These are phyloP conservation scores for Oryza meridionalis DNA, from an alignment of 176 grass and related monocot genomes.

Conservation along the genomic window DNA sequence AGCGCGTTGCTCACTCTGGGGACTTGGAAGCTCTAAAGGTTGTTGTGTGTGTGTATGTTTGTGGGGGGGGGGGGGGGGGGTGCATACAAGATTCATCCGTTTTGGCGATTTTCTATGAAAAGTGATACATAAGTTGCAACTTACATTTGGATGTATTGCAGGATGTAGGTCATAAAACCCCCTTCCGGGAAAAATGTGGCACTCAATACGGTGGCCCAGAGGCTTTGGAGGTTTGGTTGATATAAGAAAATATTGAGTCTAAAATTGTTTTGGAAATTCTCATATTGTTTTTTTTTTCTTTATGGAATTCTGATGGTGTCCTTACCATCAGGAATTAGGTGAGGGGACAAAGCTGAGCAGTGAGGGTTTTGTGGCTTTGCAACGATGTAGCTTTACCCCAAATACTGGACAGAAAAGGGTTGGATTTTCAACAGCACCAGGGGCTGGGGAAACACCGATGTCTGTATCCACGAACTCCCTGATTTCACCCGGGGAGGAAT, in stretches of 20 bases:
- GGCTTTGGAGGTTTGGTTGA: constrained; percentile 36
- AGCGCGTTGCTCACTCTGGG: constrained; percentile 25
- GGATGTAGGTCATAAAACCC: constrained; percentile 35
- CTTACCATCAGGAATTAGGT: constrained; percentile 46
- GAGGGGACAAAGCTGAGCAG: constrained; percentile 26
- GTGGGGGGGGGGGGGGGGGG: neutral
- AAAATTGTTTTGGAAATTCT: constrained; percentile 19
- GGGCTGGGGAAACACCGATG: constrained; percentile 70
- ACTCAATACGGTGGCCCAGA: constrained; percentile 22
- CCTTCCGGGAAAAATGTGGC: constrained; percentile 14
- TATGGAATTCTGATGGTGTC: constrained; percentile 17
- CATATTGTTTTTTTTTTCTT: neutral
- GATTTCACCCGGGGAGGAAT: constrained; percentile 89
- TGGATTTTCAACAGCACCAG: constrained; percentile 36
- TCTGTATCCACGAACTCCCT: constrained; percentile 59
- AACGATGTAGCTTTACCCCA: constrained; percentile 78
- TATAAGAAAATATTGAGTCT: neutral
- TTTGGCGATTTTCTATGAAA: neutral
- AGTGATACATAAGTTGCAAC: neutral
- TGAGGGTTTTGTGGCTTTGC: constrained; percentile 45
- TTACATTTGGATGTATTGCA: constrained; percentile 30
- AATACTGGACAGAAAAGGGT: constrained; percentile 50
- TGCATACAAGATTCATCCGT: constrained; percentile 7
- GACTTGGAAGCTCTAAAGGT: constrained; percentile 14
- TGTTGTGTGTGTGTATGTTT: too few species aligned